Base-by-base conservation (phyloP, 345 rosid species). In the Combretum micranthum region DNA sequence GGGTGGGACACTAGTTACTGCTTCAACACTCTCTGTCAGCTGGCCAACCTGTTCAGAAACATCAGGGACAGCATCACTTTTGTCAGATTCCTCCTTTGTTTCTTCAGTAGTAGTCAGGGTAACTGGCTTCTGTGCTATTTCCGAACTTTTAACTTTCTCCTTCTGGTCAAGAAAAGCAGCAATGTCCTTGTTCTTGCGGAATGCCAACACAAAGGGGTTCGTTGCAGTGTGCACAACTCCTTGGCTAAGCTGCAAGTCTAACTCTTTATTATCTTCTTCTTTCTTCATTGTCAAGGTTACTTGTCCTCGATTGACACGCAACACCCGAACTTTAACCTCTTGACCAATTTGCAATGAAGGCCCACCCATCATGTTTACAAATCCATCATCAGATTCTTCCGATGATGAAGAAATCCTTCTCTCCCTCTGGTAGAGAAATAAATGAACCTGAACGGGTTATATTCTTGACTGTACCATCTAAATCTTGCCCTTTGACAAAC, bases 201-300 rank as follows among this genome's bases (percentile, higher is more conserved):
- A 88, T 18, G 95, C 96, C 65, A 84, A 59, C 54, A 77, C 62
- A 72, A 88, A 88, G 1, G 98, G 90, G 66, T 88, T 92, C 5
- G 93, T 75, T 32, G 91, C 87, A 17, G 72, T 55, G 55, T 86
- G 79, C 64, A 83, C 78, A 64, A 79, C 83, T 4, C 87, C 87
- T 66, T 81, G 84, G 61, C 47, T 67, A 19, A 77, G 44, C 53
- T 72, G 60, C 37, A 62, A 53, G 47, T 74, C 86, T 61, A 65
- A 66, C 61, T 81, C 77, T 68, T 76, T 67, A 15, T 61, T 66
- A 59, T 68, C 71, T n/a, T 77, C 83, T 56, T 79, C 90, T 52
- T 74, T 76, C 77, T 84, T 88, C 96, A 86, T 86, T 0, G 98
- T 92, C 72, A 92, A 70, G 51, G 98, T 92, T 66, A 77, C 83